phyloP scores from a whole-genome alignment of 1,139 yeast species.

The Protomyces pachydermus region DNA sequence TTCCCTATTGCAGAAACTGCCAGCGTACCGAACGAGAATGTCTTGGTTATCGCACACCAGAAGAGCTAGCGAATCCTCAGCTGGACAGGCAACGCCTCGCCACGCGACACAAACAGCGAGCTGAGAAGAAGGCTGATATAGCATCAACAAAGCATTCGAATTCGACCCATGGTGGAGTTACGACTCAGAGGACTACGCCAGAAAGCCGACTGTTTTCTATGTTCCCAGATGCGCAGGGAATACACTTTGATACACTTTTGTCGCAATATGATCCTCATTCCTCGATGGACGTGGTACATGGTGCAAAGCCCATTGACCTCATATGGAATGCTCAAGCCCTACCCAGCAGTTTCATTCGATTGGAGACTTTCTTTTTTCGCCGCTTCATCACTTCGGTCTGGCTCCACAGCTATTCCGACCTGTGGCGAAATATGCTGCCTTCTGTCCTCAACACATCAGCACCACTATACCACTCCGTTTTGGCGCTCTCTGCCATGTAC shows the following conservation, averaged over 20 bases:
- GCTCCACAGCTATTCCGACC: conserved; percentile 14
- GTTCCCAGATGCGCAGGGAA: background rate
- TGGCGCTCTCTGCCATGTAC: conserved; percentile 30
- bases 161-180: background rate
- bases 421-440: conserved; percentile 10
- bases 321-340: background rate
- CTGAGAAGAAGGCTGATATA: background rate
- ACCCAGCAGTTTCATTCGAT: background rate
- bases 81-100: background rate
- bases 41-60: background rate
- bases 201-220: background rate
- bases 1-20: conserved; percentile 33
- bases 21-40: conserved; percentile 30
- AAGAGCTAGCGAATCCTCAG: background rate
- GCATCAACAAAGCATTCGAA: background rate
- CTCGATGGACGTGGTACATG: background rate
- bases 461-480: conserved; percentile 30
- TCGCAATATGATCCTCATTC: no score
- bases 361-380: conserved; percentile 17
- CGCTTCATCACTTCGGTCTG: conserved; percentile 16
- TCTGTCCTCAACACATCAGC: conserved; percentile 2
- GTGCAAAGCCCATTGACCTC: background rate
- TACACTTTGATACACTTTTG: background rate
- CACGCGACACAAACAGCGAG: background rate
- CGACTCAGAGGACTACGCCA: no score